Conservation (phyloP, 208 protist species). For the Angomonas deanei region DNA sequence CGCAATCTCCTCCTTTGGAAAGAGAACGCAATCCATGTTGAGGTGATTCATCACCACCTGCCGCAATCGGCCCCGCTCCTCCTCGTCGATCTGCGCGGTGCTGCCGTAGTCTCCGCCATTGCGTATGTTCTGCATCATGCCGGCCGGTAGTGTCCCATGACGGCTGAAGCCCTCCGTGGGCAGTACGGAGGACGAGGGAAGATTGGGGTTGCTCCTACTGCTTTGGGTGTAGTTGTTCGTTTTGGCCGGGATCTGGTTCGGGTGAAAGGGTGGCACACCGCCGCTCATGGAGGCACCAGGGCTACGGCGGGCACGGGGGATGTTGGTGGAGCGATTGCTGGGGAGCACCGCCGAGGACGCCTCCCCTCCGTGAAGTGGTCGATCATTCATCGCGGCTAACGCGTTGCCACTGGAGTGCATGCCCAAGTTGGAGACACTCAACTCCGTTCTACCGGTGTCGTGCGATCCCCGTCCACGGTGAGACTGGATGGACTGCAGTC, state of each 20-base stretch:
- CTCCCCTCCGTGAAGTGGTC: neutral
- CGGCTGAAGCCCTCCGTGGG: neutral
- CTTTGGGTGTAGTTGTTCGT: neutral
- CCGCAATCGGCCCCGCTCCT: conserved; percentile 41
- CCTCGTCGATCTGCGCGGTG: conserved; percentile 27
- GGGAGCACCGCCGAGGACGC: neutral
- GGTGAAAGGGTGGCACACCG: neutral
- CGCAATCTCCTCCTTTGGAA: conserved; percentile 40
- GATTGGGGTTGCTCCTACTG: neutral
- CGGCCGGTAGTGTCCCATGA: neutral
- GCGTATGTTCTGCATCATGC: neutral
- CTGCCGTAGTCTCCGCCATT: conserved; percentile 7
- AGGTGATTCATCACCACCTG: conserved; percentile 73
- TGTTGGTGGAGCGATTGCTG: neutral
- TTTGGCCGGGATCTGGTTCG: neutral
- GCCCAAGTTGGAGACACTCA: neutral
- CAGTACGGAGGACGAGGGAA: neutral
- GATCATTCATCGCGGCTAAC: neutral
- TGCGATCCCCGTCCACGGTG: neutral
- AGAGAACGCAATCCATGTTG: conserved; percentile 37
- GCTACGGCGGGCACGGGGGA: neutral
- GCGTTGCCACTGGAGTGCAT: neutral
- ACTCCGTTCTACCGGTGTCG: neutral
- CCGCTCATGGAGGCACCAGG: neutral
- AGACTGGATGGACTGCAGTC: conserved; percentile 21